phyloP scores from a whole-genome alignment of 768 basidiomycete species.

The Xerocomellus intermedius region DNA sequence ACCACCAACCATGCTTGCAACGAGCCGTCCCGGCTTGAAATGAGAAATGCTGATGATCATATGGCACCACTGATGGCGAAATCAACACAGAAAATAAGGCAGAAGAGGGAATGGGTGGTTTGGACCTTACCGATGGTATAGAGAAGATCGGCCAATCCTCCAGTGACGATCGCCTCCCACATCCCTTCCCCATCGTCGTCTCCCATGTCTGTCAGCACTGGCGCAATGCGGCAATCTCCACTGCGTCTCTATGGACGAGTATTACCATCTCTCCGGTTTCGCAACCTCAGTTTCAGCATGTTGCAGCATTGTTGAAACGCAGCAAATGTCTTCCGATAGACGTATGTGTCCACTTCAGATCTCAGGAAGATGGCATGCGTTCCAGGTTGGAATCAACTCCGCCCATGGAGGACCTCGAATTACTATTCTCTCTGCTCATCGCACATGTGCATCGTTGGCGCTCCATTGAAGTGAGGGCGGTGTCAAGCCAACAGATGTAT shows the following conservation, averaged over 20 bases:
- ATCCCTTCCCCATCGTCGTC: slow-evolving; percentile 50
- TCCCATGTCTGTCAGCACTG: slow-evolving; percentile 60
- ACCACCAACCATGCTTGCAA: not conserved
- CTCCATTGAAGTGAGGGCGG: slow-evolving; percentile 43
- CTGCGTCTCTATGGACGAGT: slow-evolving; percentile 52
- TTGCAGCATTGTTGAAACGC: slow-evolving; percentile 48
- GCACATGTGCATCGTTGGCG: slow-evolving; percentile 55
- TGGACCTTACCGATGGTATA: too few relatives aligned
- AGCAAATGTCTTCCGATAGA: slow-evolving; percentile 51
- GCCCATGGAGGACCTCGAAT: not conserved
- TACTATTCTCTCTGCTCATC: slow-evolving; percentile 31
- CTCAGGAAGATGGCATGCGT: not conserved
- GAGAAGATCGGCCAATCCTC: not conserved
- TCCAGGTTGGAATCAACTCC: slow-evolving; percentile 23
- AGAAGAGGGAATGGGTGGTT: too few relatives aligned
- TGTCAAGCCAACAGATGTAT: slow-evolving; percentile 45
- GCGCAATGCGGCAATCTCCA: slow-evolving; percentile 48
- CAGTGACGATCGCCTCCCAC: slow-evolving; percentile 12
- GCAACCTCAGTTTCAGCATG: slow-evolving; percentile 42
- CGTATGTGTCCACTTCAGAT: slow-evolving; percentile 47
- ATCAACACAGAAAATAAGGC: too few relatives aligned
- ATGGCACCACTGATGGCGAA: too few relatives aligned
- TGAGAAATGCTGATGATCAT: slow-evolving; percentile 20
- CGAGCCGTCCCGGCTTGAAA: not conserved
- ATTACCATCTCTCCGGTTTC: slow-evolving; percentile 28